Conservation (phyloP, 2,329 filamentous ascomycete genomes). For the Cladosporium velox region DNA sequence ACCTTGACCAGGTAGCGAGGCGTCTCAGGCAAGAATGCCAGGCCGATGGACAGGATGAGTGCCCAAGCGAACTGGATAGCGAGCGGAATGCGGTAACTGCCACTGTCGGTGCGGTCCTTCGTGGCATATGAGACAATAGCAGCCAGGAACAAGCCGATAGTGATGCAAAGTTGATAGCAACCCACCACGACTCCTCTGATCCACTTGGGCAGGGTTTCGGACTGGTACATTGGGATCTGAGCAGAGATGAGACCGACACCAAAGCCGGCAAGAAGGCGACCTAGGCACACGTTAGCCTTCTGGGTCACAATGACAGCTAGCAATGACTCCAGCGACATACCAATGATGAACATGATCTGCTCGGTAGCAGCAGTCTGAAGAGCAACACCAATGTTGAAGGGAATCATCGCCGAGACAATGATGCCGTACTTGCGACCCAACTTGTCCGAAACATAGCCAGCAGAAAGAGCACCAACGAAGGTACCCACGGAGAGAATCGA, state of each 20-base stretch:
- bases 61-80: constrained; percentile 41
- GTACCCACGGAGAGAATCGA: constrained; percentile 82
- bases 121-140: constrained; percentile 70
- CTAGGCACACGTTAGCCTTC: neutral
- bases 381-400: constrained; percentile 72
- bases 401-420: constrained; percentile 59
- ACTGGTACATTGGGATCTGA: constrained; percentile 71
- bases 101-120: constrained; percentile 42
- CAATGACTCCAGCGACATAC: neutral
- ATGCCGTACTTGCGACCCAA: constrained; percentile 71
- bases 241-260: constrained; percentile 67
- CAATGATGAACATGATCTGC: constrained; percentile 58
- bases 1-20: constrained; percentile 39
- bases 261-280: constrained; percentile 65
- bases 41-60: constrained; percentile 37
- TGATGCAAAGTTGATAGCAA: constrained; percentile 76
- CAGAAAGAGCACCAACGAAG: constrained; percentile 69
- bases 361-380: constrained; percentile 67
- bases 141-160: constrained; percentile 66
- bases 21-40: constrained; percentile 40
- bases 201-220: constrained; percentile 81
- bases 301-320: neutral
- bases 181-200: constrained; percentile 75
- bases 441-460: constrained; percentile 70
- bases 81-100: constrained; percentile 42